phyloP scores from a whole-genome alignment of 2,329 filamentous ascomycete species.

The Trichoderma sp. region DNA sequence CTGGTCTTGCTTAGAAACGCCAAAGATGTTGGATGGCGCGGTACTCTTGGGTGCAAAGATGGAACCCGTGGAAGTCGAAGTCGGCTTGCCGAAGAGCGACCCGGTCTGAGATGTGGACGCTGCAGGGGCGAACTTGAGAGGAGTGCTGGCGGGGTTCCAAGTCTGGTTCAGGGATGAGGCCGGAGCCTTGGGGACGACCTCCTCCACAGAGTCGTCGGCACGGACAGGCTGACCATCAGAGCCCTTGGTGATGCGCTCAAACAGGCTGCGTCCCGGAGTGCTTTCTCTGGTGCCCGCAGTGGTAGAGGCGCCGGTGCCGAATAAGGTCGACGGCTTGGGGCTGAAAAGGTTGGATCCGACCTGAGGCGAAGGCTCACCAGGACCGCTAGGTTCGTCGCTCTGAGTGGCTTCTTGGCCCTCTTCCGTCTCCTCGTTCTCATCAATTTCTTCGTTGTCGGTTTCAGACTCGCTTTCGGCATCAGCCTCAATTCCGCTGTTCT shows the following conservation, averaged over 20 bases:
- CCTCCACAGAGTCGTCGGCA: constrained; percentile 37
- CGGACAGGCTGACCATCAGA: constrained; percentile 54
- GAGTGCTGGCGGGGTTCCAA: constrained; percentile 51
- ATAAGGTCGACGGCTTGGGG: constrained; percentile 38
- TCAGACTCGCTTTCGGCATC: constrained; percentile 51
- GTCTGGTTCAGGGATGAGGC: constrained; percentile 43
- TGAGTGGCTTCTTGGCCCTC: constrained; percentile 49
- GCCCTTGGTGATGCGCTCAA: constrained; percentile 57
- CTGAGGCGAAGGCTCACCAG: constrained; percentile 45
- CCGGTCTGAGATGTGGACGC: constrained; percentile 34
- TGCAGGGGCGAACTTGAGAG: constrained; percentile 57
- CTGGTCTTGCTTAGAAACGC: constrained; percentile 38
- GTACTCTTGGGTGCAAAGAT: constrained; percentile 45
- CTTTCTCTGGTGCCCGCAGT: constrained; percentile 49
- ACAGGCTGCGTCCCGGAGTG: constrained; percentile 54
- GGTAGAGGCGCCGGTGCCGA: constrained; percentile 39
- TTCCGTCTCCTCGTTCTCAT: constrained; percentile 40
- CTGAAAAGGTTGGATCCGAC: constrained; percentile 35
- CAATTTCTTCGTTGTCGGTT: constrained; percentile 41
- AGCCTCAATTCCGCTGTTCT: constrained; percentile 55
- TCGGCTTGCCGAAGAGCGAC: constrained; percentile 40
- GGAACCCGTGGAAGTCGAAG: constrained; percentile 38
- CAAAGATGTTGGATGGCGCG: constrained; percentile 42
- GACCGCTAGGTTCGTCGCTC: constrained; percentile 48
- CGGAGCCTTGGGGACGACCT: constrained; percentile 34